Percentiles rank a stretch among this genome's conserved stretches.
phyloP scores from a whole-genome alignment of 75 land plant genomes.

The Cryptomeria japonica region DNA sequence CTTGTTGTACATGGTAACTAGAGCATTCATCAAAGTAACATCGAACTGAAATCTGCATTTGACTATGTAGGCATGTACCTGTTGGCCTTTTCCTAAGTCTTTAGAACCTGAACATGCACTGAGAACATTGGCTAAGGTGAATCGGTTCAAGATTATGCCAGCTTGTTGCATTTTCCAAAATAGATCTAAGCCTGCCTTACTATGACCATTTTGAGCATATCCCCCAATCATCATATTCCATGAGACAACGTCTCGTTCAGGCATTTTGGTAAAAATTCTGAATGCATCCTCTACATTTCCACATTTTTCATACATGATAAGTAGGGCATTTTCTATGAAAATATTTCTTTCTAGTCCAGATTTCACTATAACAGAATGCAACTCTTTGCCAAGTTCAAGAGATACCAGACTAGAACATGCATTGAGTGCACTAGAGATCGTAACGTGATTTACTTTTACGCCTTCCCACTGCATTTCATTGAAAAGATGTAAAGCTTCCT shows the following conservation, averaged over 20 bases:
- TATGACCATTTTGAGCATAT: slow-evolving; percentile 58
- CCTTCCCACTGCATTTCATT: slow-evolving; percentile 28
- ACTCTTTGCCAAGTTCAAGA: slow-evolving; percentile 61
- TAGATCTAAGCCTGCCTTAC: slow-evolving; percentile 39
- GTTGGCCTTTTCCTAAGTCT: slow-evolving; percentile 45
- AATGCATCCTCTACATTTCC: slow-evolving; percentile 61
- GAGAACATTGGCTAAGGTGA: slow-evolving; percentile 69
- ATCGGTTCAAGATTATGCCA: slow-evolving; percentile 42
- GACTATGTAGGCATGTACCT: not conserved
- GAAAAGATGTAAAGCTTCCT: slow-evolving; percentile 35
- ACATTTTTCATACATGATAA: slow-evolving; percentile 63
- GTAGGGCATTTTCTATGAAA: slow-evolving; percentile 60
- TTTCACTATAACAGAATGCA: slow-evolving; percentile 51
- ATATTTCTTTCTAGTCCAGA: slow-evolving; percentile 36
- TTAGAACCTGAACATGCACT: slow-evolving; percentile 62
- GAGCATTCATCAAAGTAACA: slow-evolving; percentile 11
- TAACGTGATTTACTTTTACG: slow-evolving; percentile 50
- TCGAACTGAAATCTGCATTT: not conserved
- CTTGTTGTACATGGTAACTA: slow-evolving; percentile 4
- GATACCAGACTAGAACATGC: slow-evolving; percentile 45
- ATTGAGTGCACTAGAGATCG: slow-evolving; percentile 50
- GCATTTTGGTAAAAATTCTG: slow-evolving; percentile 42
- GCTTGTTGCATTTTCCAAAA: slow-evolving; percentile 42
- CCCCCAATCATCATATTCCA: slow-evolving; percentile 56
- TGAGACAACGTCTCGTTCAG: slow-evolving; percentile 52